Conservation (phyloP, 2,329 filamentous ascomycete genomes). For the Diaporthe citri region DNA sequence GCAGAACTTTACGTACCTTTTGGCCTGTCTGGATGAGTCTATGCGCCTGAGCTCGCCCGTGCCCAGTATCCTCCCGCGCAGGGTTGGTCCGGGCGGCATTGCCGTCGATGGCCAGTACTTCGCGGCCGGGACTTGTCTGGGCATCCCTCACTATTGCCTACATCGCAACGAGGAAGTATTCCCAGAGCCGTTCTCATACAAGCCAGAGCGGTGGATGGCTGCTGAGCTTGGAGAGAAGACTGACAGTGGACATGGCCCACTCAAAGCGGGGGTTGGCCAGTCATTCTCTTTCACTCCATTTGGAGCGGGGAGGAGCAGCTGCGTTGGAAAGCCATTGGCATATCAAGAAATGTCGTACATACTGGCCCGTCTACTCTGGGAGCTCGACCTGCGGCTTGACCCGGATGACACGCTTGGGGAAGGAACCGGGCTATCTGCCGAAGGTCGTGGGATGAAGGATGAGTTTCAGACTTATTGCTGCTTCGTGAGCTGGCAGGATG, state of each 20-base stretch:
- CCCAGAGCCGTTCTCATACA: background rate
- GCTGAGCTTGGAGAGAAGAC: too few relatives aligned
- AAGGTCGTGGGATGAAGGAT: slow-evolving; percentile 6
- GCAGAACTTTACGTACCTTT: background rate
- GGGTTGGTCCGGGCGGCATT: background rate
- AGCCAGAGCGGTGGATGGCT: background rate
- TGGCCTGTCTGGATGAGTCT: background rate
- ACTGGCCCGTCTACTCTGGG: background rate
- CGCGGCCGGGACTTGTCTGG: background rate
- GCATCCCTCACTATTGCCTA: background rate
- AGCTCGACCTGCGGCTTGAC: background rate
- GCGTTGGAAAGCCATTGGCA: slow-evolving; percentile 1
- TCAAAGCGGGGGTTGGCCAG: background rate
- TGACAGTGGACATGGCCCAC: background rate
- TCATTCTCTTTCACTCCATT: background rate
- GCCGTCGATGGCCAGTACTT: background rate
- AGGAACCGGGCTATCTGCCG: background rate
- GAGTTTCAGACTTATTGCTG: slow-evolving; percentile 10
- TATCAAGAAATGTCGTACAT: slow-evolving; percentile 3
- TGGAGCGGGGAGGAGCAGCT: background rate
- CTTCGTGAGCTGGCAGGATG: slow-evolving; percentile 1
- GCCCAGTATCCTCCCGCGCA: background rate
- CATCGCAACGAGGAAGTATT: background rate
- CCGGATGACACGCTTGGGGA: background rate
- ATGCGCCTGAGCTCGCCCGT: background rate